Base-by-base conservation (phyloP, 129 eudicot species). In the Logfia minima region DNA sequence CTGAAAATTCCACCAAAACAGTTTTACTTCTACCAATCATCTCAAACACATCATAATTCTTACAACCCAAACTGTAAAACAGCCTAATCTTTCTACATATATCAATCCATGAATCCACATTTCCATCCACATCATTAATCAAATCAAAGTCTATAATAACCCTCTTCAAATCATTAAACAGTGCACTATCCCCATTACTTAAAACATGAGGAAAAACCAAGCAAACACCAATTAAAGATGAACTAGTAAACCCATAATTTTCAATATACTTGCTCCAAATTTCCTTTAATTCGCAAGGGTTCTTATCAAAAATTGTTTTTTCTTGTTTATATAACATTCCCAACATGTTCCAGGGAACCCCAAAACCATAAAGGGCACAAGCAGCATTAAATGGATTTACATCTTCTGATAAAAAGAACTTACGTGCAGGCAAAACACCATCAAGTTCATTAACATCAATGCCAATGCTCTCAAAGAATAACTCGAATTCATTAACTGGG, bases 381-480 rank as follows among this genome's bases (percentile, higher is more conserved):
- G 92, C 90, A 35, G 59, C 88, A 70, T 84, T 53, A 70, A 87
- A 89, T 28, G 77, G 73, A 24, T 61, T 51, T 10, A 32, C 28
- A 82, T 86, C 92, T 48, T 92, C 91, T 0, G 84, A 82, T 6
- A 92, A 45, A 77, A 89, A 92, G 79, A 84, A 76, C 9, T 86
- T 78, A 21, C 84, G 75, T 0, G 59, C 62, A 41, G 88, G 90
- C 71, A 85, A 84, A 71, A 85, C 43, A 35, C 80, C 39, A 61
- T 70, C 60, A 71, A 85, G 43, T 51, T 82, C 81, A 29, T 61
- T 66, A 81, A 80, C 78, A 75, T 81, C 70, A 76, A 92, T 79
- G 28, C 96, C 97, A 70, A 92, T 89, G 72, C 97, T 92, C 75
- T 92, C 97, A 53, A 77, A 92, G 76, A 92, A 87, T 61, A 92